These are phyloP conservation scores for Lodderomyces orthopsilosis DNA, from an alignment of 1,139 yeast species.

Conservation along the genomic window DNA sequence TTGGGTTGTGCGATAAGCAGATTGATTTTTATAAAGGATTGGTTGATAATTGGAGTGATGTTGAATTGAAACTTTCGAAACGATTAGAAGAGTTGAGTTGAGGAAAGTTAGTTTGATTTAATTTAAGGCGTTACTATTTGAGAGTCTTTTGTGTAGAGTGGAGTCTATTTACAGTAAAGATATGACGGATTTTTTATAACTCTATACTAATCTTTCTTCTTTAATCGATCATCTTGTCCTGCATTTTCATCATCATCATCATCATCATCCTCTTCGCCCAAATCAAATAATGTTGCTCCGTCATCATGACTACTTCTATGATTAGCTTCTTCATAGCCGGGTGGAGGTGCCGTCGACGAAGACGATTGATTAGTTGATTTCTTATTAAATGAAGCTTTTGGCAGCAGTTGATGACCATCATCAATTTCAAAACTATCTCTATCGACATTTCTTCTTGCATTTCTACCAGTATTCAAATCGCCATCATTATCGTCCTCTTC, in stretches of 20 bases:
- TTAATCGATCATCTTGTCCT: constrained; percentile 31
- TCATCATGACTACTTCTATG: constrained; percentile 17
- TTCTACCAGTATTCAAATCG: background rate
- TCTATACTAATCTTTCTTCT: constrained; percentile 10
- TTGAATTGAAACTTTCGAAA: constrained; percentile 45
- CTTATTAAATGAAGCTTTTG: background rate
- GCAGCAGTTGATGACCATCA: constrained; percentile 10
- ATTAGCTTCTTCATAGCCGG: constrained; percentile 12
- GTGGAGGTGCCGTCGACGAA: constrained; percentile 8
- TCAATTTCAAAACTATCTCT: constrained; percentile 29
- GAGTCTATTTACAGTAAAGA: background rate
- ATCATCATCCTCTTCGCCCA: constrained; percentile 35
- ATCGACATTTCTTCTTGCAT: constrained; percentile 13
- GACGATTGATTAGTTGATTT: constrained; percentile 21
- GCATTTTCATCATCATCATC: constrained; percentile 27
- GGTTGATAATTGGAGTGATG: constrained; percentile 68
- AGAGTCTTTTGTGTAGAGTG: background rate
- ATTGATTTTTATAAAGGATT: constrained; percentile 72
- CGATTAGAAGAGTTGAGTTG: constrained; percentile 23
- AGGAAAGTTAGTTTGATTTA: background rate
- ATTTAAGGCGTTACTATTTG: background rate
- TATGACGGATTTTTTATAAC: background rate
- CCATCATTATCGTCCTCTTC: constrained; percentile 13
- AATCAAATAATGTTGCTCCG: constrained; percentile 35
- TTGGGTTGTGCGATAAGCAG: constrained; percentile 71